phyloP scores from a whole-genome alignment of 2,329 filamentous ascomycete species.

The Myriosclerotinia curreyana region DNA sequence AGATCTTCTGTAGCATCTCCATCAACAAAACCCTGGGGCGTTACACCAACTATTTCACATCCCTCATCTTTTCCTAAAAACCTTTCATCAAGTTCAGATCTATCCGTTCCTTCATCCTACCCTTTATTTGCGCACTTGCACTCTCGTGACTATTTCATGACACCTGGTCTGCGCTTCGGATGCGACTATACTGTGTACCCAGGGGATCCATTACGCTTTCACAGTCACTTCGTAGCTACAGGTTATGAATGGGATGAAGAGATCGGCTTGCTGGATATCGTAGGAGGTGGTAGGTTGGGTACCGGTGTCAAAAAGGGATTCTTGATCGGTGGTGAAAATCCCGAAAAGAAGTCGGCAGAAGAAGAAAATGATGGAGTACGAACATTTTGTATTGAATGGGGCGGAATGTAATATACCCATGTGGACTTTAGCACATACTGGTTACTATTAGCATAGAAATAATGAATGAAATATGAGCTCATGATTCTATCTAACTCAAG shows the following conservation, averaged over 20 bases:
- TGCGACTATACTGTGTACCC: constrained; percentile 94
- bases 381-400: constrained; percentile 89
- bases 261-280: constrained; percentile 78
- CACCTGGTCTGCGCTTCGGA: constrained; percentile 89
- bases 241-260: constrained; percentile 84
- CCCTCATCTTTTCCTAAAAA: constrained; percentile 38
- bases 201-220: constrained; percentile 89
- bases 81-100: constrained; percentile 35
- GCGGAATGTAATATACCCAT: constrained; percentile 66
- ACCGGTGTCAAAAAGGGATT: constrained; percentile 97
- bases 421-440: not conserved
- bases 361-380: constrained; percentile 50
- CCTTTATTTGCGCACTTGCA: constrained; percentile 81
- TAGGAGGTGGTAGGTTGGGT: constrained; percentile 81
- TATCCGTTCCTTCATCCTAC: constrained; percentile 54
- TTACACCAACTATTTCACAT: constrained; percentile 48
- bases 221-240: constrained; percentile 90
- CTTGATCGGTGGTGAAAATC: constrained; percentile 69
- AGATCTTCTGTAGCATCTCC: constrained; percentile 31
- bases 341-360: constrained; percentile 35
- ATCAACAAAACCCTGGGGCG: constrained; percentile 32
- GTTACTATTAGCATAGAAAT: not conserved
- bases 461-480: not conserved
- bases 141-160: constrained; percentile 76
- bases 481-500: not conserved